Percentiles rank a stretch among this genome's conserved stretches.
Evolutionary conservation across 148 eudicot genomes (phyloP).

Genomic region (Vaccinium myrtillus): DNA sequence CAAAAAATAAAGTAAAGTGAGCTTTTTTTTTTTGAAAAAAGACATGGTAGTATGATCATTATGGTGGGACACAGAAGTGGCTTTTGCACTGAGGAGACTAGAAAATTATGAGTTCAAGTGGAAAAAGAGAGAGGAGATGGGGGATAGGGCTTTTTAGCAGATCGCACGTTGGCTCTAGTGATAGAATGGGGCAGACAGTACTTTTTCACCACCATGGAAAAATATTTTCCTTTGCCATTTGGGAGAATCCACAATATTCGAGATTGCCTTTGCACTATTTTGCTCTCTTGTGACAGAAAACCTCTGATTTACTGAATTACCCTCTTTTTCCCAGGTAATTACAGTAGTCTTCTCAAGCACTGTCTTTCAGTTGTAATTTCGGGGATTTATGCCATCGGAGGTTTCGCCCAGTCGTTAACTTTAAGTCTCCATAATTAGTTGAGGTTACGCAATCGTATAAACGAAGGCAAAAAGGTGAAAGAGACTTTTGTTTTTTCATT

Average conservation of each 20-base stretch:
- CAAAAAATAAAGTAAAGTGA: too few relatives aligned
- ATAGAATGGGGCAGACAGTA: background rate
- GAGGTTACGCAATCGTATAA: too few relatives aligned
- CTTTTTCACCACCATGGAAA: background rate
- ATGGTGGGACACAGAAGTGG: background rate
- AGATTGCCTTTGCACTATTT: background rate
- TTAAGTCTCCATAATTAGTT: too few relatives aligned
- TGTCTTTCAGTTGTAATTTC: background rate
- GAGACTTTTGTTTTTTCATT: too few relatives aligned
- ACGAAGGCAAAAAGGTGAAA: too few relatives aligned
- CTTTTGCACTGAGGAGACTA: background rate
- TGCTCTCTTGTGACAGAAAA: background rate
- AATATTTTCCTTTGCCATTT: background rate
- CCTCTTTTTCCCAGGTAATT: slow-evolving; percentile 4
- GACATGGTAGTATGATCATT: background rate
- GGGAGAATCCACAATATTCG: slow-evolving; percentile 4
- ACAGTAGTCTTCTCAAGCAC: background rate
- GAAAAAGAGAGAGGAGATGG: background rate
- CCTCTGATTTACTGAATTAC: background rate
- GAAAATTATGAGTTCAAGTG: background rate
- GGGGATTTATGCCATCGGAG: background rate
- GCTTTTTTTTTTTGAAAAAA: background rate
- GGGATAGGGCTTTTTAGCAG: slow-evolving; percentile 16
- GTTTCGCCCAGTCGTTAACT: too few relatives aligned
- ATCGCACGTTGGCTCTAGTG: slow-evolving; percentile 14